Base-by-base conservation (phyloP, 2,329 filamentous ascomycete species). In the Basipetospora sp. region DNA sequence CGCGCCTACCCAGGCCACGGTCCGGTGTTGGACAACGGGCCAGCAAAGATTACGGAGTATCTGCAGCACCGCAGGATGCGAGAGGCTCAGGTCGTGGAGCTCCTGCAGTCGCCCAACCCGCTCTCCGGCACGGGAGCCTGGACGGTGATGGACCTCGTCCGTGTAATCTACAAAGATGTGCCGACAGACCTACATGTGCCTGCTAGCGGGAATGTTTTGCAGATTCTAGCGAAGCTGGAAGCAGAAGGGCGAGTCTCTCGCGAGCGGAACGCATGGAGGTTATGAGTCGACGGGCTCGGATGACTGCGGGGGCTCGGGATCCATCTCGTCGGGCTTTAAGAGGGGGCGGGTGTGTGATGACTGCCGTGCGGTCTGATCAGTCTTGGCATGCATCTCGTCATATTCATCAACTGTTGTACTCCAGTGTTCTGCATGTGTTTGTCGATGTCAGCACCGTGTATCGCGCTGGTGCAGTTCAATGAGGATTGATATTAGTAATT, bases 1-100 rank as follows among this genome's bases (percentile, higher is more conserved):
- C 65, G 73, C 34, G 85, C 77, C 2, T 96, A 94, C 53, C 88
- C 90, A 0, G 88, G 83, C 4, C 90, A 98, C 50, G 90, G 90
- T 0, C 69, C 77, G 0, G 73, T 90, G 3, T 67, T 96, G 17
- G 70, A 77, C 27, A 70, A 90, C 43, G 83, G 82, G 0, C 71
- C 66, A 17, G 63, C 60, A 17, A 88, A 75, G 52, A 80, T 96
- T 38, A 48, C 60, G 15, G 84, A 94, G 55, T 96, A 98, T 53
- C 82, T 96, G 46, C 56, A 64, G 42, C 90, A 96, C 59, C 69
- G 88, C 22, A 70, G 74, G 49, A 71, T 81, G 59, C 71, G 90
- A 16, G 88, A 96, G 57, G 65, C 75, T 27, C 82, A 93, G 53
- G 75, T 92, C 4, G 45, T 90, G 14, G 67, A 70, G 39, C 74